Base-by-base conservation (phyloP, 495 filamentous ascomycete genomes). In the Aspergillus avenaceus region DNA sequence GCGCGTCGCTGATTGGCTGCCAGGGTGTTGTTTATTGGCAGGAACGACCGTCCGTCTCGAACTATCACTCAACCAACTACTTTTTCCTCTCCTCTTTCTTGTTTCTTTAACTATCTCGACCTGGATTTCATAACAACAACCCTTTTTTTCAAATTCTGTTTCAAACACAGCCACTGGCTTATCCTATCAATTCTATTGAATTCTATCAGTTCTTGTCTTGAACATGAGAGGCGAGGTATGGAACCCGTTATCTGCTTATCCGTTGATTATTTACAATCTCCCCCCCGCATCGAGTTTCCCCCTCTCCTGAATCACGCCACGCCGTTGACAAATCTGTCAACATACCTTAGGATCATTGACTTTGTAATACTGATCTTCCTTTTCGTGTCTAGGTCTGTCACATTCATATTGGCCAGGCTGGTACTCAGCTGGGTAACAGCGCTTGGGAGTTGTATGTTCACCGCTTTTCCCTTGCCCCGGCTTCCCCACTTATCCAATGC, bases 361-460 rank as follows among this genome's bases (percentile, higher is more conserved):
- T n/a, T 5, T 8, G 7, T 38, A 3, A 19, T 13, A 48, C 36
- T 1, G 34, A 12, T 23, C 19, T 44, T 25, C 8, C 43, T 42
- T 22, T 34, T 26, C 11, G 12, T 24, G 11, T 40, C 22, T 47
- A 95, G 88, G 80, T 96, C 67, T 84, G 86, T 63, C 90, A 96
- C 70, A 77, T 96, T 62, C 90, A 96, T 67, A 82, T 96, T 65
- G 90, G 90, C 76, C 90, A 96, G 78, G 90, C 90, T 75, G 90
- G 90, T 75, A 83, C 79, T 53, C 90, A 96, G 85, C 85, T 96
- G 44, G 90, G 90, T 64, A 93, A 92, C 78, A 89, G 86, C 66
- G 90, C 90, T 52, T 96, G 90, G 90, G 90, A 96, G 73, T 84
- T 96, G 90, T 92, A 84, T 63, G 87, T 80, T 73, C 76, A 74